These are phyloP conservation scores for Epichloe hybrida DNA, from an alignment of 2,329 filamentous ascomycete species.

Conservation along the genomic window DNA sequence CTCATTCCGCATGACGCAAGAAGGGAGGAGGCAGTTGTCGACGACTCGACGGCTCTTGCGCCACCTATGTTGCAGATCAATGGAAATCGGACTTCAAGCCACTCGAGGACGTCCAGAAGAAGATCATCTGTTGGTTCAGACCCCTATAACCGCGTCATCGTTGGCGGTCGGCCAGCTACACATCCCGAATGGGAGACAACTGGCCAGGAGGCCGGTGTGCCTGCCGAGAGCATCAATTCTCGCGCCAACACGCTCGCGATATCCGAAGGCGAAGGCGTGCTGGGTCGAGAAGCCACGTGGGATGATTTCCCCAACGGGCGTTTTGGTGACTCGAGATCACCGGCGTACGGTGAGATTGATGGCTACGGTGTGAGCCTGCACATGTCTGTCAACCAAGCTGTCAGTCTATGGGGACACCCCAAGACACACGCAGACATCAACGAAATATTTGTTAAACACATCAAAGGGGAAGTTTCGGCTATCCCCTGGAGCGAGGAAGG, in stretches of 20 bases:
- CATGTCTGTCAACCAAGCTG: slow-evolving; percentile 72
- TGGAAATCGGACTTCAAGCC: slow-evolving; percentile 25
- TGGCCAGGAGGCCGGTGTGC: slow-evolving; percentile 66
- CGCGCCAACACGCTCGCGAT: slow-evolving; percentile 81
- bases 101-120: slow-evolving; percentile 37
- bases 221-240: slow-evolving; percentile 57
- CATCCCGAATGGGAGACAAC: slow-evolving; percentile 56
- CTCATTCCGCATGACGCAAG: slow-evolving; percentile 56
- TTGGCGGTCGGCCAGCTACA: slow-evolving; percentile 48
- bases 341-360: slow-evolving; percentile 91
- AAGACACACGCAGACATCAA: slow-evolving; percentile 58
- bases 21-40: slow-evolving; percentile 37
- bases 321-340: slow-evolving; percentile 86
- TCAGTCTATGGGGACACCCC: slow-evolving; percentile 75
- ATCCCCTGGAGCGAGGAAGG: slow-evolving; percentile 93
- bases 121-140: slow-evolving; percentile 72
- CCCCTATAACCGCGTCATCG: slow-evolving; percentile 76
- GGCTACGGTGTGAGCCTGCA: slow-evolving; percentile 96
- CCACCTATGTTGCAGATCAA: slow-evolving; percentile 31
- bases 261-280: slow-evolving; percentile 78
- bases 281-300: slow-evolving; percentile 94
- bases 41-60: slow-evolving; percentile 22
- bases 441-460: slow-evolving; percentile 65
- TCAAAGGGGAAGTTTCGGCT: slow-evolving; percentile 64
- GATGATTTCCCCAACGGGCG: slow-evolving; percentile 95